Conservation (phyloP, 2,329 filamentous ascomycete species). For the Neophaeococcomyces aloes region DNA sequence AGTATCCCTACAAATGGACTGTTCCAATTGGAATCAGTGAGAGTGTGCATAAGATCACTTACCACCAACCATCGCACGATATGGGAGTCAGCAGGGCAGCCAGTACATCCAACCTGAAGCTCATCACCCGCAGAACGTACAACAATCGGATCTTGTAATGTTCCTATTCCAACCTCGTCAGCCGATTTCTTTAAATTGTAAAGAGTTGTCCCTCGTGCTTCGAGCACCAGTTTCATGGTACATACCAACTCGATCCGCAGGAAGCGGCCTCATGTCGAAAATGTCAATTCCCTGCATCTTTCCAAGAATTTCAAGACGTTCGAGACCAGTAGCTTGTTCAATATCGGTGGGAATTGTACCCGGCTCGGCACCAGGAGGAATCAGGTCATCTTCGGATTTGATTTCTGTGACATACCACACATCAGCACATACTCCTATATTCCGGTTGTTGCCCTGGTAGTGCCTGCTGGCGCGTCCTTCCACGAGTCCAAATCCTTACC, state of each 20-base stretch:
- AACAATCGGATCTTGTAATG: slow-evolving; percentile 76
- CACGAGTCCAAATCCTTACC: slow-evolving; percentile 27
- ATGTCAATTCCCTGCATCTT: slow-evolving; percentile 98
- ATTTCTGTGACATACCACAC: slow-evolving; percentile 53
- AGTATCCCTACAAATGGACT: slow-evolving; percentile 1
- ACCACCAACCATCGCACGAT: slow-evolving; percentile 81
- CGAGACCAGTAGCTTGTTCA: slow-evolving; percentile 92
- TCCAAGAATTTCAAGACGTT: slow-evolving; percentile 96
- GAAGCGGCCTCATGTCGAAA: slow-evolving; percentile 96
- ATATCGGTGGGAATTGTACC: slow-evolving; percentile 87
- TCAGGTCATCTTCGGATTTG: slow-evolving; percentile 67
- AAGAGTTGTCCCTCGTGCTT: not conserved
- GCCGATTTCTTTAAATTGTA: not conserved
- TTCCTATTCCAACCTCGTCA: slow-evolving; percentile 46
- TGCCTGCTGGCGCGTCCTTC: slow-evolving; percentile 1
- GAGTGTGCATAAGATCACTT: slow-evolving; percentile 30
- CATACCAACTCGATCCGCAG: slow-evolving; percentile 75
- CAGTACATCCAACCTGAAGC: slow-evolving; percentile 95
- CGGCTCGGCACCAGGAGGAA: slow-evolving; percentile 67
- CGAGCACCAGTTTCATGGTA: slow-evolving; percentile 9
- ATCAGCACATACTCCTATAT: not conserved
- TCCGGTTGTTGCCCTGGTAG: no score
- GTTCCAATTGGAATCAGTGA: not conserved
- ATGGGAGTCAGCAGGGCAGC: slow-evolving; percentile 86
- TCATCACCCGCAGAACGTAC: slow-evolving; percentile 90